Base-by-base conservation (phyloP, 2,329 filamentous ascomycete species). In the Dothistroma pini region DNA sequence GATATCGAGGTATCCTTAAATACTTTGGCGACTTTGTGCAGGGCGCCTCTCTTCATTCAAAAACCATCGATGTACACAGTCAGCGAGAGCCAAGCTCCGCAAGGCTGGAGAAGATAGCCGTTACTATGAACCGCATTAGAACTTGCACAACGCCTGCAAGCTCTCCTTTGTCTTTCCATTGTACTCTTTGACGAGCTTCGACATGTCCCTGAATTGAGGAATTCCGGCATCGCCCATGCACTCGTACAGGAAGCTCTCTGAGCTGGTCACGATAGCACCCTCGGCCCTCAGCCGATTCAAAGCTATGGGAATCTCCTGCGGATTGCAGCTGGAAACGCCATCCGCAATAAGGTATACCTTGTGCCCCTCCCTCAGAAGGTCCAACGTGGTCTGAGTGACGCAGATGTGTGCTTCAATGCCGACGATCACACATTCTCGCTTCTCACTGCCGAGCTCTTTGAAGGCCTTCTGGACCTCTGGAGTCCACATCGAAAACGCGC, bases 331-430 rank as follows among this genome's bases (percentile, higher is more conserved):
- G 38, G 89, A 93, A 48, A 97, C 93, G 34, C 86, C 93, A 75
- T 97, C 93, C 56, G 92, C 91, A 34, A 97, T 81, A 44, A 97
- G 80, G 75, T 96, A 96, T 7, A 97, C 93, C 57, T 81, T 80
- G 75, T 96, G 90, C 0, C 92, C 92, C 1, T 83, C 82, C 22
- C 81, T 79, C 49, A 95, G 79, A 54, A 96, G 79, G 78, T 97
- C 93, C 48, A 97, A 81, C 16, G 90, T 86, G 48, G 93, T 97
- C 81, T 97, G 93, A 63, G 91, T 93, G 32, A 97, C 87, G 80
- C 93, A 97, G 74, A 97, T 95, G 77, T 97, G 93, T 47, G 86
- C 85, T 78, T 97, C 93, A 73, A 97, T 96, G 41, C 93, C 93
- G 16, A 96, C 88, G 64, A 97, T 86, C 58, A 90, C 88, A 57